A percentile compares a stretch with the other conserved stretches of the same genome.
These are phyloP conservation scores for Castanospermum australe DNA, from an alignment of 306 rosid genomes.

Conservation along the genomic window DNA sequence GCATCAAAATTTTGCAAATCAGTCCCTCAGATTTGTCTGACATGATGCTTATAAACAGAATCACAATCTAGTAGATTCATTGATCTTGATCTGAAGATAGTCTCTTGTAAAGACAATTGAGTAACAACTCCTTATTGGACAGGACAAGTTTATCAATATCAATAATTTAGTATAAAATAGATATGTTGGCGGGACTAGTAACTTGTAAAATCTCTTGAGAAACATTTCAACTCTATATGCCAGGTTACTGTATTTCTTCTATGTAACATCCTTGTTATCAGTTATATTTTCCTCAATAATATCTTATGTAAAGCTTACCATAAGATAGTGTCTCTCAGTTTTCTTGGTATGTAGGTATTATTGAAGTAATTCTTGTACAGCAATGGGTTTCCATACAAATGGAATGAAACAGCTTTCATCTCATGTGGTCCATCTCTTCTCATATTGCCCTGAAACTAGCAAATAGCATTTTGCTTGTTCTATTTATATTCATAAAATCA, in stretches of 20 bases:
- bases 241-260: not conserved
- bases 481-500: not conserved
- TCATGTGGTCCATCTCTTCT: not conserved
- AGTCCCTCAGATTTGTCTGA: constrained; percentile 6
- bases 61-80: constrained; percentile 38
- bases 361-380: not conserved
- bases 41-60: constrained; percentile 19
- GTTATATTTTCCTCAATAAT: not conserved
- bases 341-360: not conserved
- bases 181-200: constrained; percentile 15
- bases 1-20: constrained; percentile 18
- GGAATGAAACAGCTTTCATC: not conserved
- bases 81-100: constrained; percentile 29
- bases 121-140: constrained; percentile 23
- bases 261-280: not conserved
- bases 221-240: constrained; percentile 19
- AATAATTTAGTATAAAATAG: constrained; percentile 25
- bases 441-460: not conserved
- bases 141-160: constrained; percentile 19
- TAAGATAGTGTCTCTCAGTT: not conserved
- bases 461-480: not conserved
- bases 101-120: constrained; percentile 42
- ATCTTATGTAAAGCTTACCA: not conserved
- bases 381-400: not conserved
- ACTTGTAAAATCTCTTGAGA: not conserved